Percentiles rank a stretch among this genome's conserved stretches.
Evolutionary conservation across 345 rosid genomes (phyloP).

Genomic region (Reutealis trisperma): DNA sequence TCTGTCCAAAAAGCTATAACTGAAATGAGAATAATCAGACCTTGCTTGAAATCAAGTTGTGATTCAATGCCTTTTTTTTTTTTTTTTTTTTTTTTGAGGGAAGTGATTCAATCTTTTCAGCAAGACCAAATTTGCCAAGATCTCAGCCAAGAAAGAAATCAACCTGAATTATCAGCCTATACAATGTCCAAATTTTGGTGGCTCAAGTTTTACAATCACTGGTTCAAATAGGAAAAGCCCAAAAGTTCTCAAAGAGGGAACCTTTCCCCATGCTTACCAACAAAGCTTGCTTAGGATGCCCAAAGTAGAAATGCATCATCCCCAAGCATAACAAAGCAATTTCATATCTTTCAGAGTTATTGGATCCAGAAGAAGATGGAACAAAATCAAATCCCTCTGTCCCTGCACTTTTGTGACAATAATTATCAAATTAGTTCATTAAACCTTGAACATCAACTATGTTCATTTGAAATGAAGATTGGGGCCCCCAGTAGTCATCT

Average conservation of each 20-base stretch:
- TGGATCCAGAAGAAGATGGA: constrained; percentile 55
- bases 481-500: too few relatives aligned
- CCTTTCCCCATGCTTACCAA: constrained; percentile 53
- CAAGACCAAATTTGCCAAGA: not conserved
- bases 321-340: constrained; percentile 84
- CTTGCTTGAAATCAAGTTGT: constrained; percentile 7
- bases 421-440: constrained; percentile 41
- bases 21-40: not conserved
- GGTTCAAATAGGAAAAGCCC: not conserved
- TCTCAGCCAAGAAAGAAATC: not conserved
- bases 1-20: not conserved
- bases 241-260: not conserved
- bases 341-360: constrained; percentile 71
- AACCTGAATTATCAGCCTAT: not conserved
- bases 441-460: not conserved
- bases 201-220: not conserved
- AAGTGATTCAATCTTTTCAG: not conserved
- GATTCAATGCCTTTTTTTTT: not conserved
- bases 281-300: constrained; percentile 93
- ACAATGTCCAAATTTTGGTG: not conserved
- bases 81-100: too few relatives aligned
- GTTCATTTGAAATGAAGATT: not conserved
- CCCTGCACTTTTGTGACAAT: constrained; percentile 87
- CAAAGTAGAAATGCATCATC: constrained; percentile 95
- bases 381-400: constrained; percentile 81